Base-by-base conservation (phyloP, 192 early-diverging fungal genomes). In the Dissophora globulifera region DNA sequence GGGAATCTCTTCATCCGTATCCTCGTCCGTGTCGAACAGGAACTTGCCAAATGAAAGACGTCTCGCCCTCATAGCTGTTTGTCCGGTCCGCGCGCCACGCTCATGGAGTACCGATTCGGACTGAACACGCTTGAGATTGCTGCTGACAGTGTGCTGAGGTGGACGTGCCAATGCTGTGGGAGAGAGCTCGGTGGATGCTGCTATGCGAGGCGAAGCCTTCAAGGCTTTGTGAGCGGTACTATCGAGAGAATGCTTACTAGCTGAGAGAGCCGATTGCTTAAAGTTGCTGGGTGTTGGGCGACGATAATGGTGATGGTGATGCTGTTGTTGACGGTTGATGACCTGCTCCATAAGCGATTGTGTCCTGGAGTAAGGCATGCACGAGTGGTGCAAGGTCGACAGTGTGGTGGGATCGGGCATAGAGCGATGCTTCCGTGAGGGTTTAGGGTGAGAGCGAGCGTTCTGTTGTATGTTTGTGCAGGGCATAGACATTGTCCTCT, bases 281-380 rank as follows among this genome's bases (percentile, higher is more conserved):
- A 76, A 76, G 46, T 67, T 76, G 42, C 48, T 58, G 22, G 54
- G 62, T 30, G 58, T 25, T 48, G 67, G 50, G 13, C 50, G 67
- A 3, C 30, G 58, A 27, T 40, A 8, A 20, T 47, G 58, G 8
- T 46, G n/a, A 1, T 47, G 46, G 11, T 61, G 61, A n/a, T 59
- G 31, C 23, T 54, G 69, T 7, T 62, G 40, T 22, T 76, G 72
- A 16, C 72, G 72, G 29, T 76, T 62, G 23, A 76, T 47, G 20
- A 76, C 72, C 27, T 67, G 72, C 29, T 76, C 72, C 72, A 76
- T 76, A 9, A 76, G 58, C 22, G 72, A 76, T 27, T 62, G 25
- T 13, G 58, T 67, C 23, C 58, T 46, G 9, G 72, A 49, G 4
- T 55, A 76, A 8, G 58, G 72, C 3, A 26, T 52, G 22, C 32